phyloP scores from a whole-genome alignment of 129 eudicot genomes.

The carrot (Daucus carota) region DNA sequence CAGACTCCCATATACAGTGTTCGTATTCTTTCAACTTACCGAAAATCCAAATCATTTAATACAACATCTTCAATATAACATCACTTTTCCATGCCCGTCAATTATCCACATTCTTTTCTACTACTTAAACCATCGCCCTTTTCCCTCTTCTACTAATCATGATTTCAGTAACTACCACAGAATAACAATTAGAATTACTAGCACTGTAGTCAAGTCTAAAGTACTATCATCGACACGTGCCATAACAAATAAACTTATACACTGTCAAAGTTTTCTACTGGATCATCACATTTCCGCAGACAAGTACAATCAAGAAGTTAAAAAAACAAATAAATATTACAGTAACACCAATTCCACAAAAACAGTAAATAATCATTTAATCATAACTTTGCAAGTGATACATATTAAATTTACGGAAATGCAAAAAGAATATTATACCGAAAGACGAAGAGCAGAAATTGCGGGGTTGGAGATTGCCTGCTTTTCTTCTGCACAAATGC shows the following conservation, averaged over 20 bases:
- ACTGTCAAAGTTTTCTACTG: neutral
- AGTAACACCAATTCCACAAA: too few relatives aligned
- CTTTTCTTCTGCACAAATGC: conserved; percentile 46
- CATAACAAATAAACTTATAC: neutral
- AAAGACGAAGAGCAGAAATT: conserved; percentile 29
- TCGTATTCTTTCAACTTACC: too few relatives aligned
- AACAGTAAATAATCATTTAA: neutral
- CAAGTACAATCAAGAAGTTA: neutral
- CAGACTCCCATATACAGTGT: neutral
- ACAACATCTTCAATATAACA: neutral
- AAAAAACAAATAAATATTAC: too few relatives aligned
- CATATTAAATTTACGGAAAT: too few relatives aligned
- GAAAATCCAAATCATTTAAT: neutral
- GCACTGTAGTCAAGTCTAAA: too few relatives aligned
- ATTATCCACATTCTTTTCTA: neutral
- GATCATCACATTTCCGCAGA: neutral
- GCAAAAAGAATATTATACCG: conserved; percentile 21
- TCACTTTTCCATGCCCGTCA: neutral
- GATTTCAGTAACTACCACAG: neutral
- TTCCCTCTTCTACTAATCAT: neutral
- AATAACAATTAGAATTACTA: too few relatives aligned
- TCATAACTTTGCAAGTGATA: too few relatives aligned
- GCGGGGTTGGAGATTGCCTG: conserved; percentile 45
- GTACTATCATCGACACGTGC: neutral
- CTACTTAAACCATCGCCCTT: neutral